phyloP scores from a whole-genome alignment of 805 yeast species.

The Saccharomyces mikatae region DNA sequence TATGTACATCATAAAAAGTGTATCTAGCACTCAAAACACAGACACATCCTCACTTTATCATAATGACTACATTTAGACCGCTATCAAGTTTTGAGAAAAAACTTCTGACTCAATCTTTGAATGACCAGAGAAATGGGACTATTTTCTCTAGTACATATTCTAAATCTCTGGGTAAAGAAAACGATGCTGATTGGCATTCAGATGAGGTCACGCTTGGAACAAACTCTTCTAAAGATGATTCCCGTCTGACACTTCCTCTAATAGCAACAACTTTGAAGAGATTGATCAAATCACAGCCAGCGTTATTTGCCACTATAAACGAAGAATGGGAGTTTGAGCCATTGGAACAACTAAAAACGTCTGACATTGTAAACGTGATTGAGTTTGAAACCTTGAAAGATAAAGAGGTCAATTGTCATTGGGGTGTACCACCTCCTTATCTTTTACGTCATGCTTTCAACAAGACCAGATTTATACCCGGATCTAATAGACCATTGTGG shows the following conservation, averaged over 20 bases:
- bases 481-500: slow-evolving; percentile 21
- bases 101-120: slow-evolving; percentile 17
- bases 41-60: not conserved
- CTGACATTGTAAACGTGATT: slow-evolving; percentile 21
- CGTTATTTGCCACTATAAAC: slow-evolving; percentile 19
- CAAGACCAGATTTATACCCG: slow-evolving; percentile 16
- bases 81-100: slow-evolving; percentile 21
- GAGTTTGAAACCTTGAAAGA: slow-evolving; percentile 21
- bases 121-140: slow-evolving; percentile 22
- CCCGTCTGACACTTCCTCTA: slow-evolving; percentile 11
- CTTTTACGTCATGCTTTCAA: slow-evolving; percentile 24
- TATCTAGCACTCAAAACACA: not conserved
- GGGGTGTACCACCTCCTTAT: slow-evolving; percentile 22
- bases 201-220: slow-evolving; percentile 23
- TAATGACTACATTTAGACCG: slow-evolving; percentile 12
- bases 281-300: slow-evolving; percentile 18
- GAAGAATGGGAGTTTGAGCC: slow-evolving; percentile 18
- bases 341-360: slow-evolving; percentile 11
- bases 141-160: slow-evolving; percentile 19
- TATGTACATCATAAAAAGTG: too few relatives aligned
- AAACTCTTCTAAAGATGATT: slow-evolving; percentile 7
- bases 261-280: slow-evolving; percentile 17
- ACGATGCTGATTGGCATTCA: slow-evolving; percentile 4
- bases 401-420: slow-evolving; percentile 21
- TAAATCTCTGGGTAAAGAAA: not conserved